Percentiles rank a stretch among this genome's conserved stretches.
Conservation (phyloP, 305 asterid species). For the Petunia hybrid region DNA sequence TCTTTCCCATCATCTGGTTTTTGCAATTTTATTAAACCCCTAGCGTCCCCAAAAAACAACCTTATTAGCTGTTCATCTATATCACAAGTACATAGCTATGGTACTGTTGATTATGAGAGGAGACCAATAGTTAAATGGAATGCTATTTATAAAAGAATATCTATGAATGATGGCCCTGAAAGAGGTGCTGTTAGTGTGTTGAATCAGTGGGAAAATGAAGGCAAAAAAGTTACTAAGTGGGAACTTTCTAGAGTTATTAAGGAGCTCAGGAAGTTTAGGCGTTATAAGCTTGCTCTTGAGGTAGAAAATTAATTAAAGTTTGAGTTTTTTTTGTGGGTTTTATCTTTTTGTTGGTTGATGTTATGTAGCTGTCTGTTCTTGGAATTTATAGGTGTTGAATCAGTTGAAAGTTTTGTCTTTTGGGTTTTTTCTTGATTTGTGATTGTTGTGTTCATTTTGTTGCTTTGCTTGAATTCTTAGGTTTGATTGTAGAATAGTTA, state of each 20-base stretch:
- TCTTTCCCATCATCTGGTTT: conserved; percentile 61
- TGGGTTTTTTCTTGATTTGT: not conserved
- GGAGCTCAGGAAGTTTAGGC: conserved; percentile 88
- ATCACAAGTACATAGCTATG: conserved; percentile 64
- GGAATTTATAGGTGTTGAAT: not conserved
- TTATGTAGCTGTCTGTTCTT: not conserved
- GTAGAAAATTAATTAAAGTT: conserved; percentile 40
- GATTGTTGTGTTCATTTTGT: not conserved
- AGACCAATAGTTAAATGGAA: conserved; percentile 69
- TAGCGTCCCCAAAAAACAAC: conserved; percentile 41
- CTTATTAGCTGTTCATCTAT: conserved; percentile 57
- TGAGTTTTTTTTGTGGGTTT: not conserved
- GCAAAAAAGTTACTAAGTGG: conserved; percentile 68
- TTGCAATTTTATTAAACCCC: conserved; percentile 44
- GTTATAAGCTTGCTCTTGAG: conserved; percentile 80
- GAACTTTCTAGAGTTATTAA: conserved; percentile 76
- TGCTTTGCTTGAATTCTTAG: not conserved
- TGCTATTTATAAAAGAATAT: conserved; percentile 65
- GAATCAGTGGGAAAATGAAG: conserved; percentile 74
- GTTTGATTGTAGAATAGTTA: not conserved
- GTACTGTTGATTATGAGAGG: conserved; percentile 66
- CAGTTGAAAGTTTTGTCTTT: not conserved
- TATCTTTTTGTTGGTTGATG: not conserved
- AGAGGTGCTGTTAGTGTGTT: conserved; percentile 68
- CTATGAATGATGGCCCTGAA: conserved; percentile 51